Base-by-base conservation (phyloP, 2,329 filamentous ascomycete species). In the Chaetomiaceae sp. region DNA sequence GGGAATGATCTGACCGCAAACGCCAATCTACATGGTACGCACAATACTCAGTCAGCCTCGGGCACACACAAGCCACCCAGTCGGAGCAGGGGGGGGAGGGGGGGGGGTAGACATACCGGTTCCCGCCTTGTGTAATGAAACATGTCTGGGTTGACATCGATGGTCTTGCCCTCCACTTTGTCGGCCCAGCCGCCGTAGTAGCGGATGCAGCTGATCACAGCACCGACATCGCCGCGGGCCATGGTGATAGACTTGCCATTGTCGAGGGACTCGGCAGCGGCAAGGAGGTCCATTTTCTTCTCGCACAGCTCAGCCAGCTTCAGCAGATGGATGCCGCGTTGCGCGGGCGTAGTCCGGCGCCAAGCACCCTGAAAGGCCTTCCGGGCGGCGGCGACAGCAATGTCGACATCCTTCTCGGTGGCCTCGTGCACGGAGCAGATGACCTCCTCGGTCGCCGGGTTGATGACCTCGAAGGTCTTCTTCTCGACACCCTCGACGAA, bases 151-250 rank as follows among this genome's bases (percentile, higher is more conserved):
- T 80, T 75, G 62, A 89, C 87, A 65, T 95, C 88, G 60, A 94
- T 84, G 52, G 90, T 89, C 78, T 91, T 90, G 71, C 90, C 90
- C 71, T 85, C 79, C 61, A 94, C 85, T 84, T 95, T 96, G 78
- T 96, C 90, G 65, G 90, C 88, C 85, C 87, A 95, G 57, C 90
- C 90, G 66, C 81, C 90, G 65, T 91, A 94, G 76, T 92, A 96
- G 71, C 90, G 84, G 65, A 96, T 72, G 73, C 81, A 86, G 66
- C 78, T 84, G 60, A 81, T 76, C 54, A 85, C 84, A 62, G 81
- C 79, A 50, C 70, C 74, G 37, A 95, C 78, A 67, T 96, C 90
- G 33, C 83, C 86, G 67, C 83, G 86, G 58, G 89, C 86, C 80
- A 89, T 82, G 66, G 67, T 77, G 69, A 90, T 81, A 58, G 87